Percentiles rank a stretch among this genome's conserved stretches.
Evolutionary conservation across 2,329 filamentous ascomycete species (phyloP).

Genomic region (Stagonosporopsis chrysanthemi): DNA sequence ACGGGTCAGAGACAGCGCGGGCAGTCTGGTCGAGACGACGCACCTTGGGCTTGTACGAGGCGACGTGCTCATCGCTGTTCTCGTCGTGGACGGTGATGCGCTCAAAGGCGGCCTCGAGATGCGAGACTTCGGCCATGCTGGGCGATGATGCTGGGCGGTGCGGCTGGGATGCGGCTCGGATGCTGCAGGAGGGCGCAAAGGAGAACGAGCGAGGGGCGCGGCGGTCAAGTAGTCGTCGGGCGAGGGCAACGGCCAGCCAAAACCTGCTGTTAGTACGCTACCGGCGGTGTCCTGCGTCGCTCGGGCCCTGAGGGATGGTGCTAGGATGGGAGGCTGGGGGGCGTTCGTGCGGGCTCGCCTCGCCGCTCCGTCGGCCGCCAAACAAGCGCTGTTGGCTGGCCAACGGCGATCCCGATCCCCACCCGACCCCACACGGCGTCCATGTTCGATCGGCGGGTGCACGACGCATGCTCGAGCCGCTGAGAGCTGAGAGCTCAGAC

Average conservation of each 20-base stretch:
- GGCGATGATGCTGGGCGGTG: too few species aligned
- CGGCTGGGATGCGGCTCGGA: slow-evolving; percentile 8
- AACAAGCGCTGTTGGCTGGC: slow-evolving; percentile 18
- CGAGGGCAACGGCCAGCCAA: neutral
- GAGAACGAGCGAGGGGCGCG: slow-evolving; percentile 15
- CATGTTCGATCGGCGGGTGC: neutral
- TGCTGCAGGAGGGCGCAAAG: neutral
- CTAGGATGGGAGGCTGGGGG: slow-evolving; percentile 12
- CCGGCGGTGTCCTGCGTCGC: slow-evolving; percentile 15
- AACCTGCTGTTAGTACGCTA: slow-evolving; percentile 16
- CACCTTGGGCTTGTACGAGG: slow-evolving; percentile 80
- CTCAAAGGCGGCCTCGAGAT: slow-evolving; percentile 87
- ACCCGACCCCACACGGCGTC: slow-evolving; percentile 18
- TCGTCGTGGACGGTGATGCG: slow-evolving; percentile 89
- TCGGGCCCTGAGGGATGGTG: slow-evolving; percentile 13
- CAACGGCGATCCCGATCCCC: slow-evolving; percentile 8
- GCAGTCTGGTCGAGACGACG: slow-evolving; percentile 13
- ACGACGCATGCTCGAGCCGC: neutral
- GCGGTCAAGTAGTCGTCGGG: neutral
- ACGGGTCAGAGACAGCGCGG: slow-evolving; percentile 28
- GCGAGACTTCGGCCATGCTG: slow-evolving; percentile 71
- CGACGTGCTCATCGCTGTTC: slow-evolving; percentile 72
- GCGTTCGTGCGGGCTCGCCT: slow-evolving; percentile 10
- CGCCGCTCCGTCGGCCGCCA: neutral
- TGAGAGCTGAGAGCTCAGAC: slow-evolving; percentile 4